phyloP scores from a whole-genome alignment of 2,329 filamentous ascomycete species.

The Plenodomus biglobosus region DNA sequence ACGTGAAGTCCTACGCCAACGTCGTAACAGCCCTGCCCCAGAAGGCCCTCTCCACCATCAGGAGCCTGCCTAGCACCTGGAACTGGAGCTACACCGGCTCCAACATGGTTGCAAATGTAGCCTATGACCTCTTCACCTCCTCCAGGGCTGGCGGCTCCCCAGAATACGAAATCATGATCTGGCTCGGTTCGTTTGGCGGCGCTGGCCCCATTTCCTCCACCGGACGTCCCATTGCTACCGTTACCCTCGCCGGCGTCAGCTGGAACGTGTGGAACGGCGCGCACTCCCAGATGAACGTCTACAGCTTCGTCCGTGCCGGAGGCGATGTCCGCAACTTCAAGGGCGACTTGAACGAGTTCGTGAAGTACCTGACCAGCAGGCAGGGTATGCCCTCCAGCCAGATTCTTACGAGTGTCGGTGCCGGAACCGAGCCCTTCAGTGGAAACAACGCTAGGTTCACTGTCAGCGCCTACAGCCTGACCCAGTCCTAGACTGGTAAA shows the following conservation, averaged over 20 bases:
- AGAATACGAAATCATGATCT: conserved; percentile 69
- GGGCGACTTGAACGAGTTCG: conserved; percentile 61
- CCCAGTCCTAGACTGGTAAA: conserved; percentile 25
- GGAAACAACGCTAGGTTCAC: conserved; percentile 53
- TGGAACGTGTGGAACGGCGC: conserved; percentile 64
- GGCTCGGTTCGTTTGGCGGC: conserved; percentile 60
- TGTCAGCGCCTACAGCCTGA: conserved; percentile 44
- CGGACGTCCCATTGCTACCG: conserved; percentile 56
- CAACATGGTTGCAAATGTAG: conserved; percentile 58
- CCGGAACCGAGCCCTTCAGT: conserved; percentile 60
- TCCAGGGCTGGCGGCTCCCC: conserved; percentile 49
- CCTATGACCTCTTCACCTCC: conserved; percentile 64
- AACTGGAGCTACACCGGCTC: conserved; percentile 54
- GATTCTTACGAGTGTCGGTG: conserved; percentile 57
- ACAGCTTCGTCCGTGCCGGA: conserved; percentile 57
- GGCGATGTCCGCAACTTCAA: conserved; percentile 55
- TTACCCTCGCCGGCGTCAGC: conserved; percentile 55
- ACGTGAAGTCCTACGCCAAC: conserved; percentile 51
- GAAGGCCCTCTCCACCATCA: conserved; percentile 41
- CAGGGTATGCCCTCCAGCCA: conserved; percentile 54
- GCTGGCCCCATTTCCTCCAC: conserved; percentile 62
- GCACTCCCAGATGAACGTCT: conserved; percentile 63
- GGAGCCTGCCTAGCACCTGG: conserved; percentile 50
- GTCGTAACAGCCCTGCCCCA: conserved; percentile 42
- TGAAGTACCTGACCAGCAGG: conserved; percentile 56